These are phyloP conservation scores for Leccinum griseonigrum DNA, from an alignment of 1,284 basidiomycete genomes.

Conservation along the genomic window DNA sequence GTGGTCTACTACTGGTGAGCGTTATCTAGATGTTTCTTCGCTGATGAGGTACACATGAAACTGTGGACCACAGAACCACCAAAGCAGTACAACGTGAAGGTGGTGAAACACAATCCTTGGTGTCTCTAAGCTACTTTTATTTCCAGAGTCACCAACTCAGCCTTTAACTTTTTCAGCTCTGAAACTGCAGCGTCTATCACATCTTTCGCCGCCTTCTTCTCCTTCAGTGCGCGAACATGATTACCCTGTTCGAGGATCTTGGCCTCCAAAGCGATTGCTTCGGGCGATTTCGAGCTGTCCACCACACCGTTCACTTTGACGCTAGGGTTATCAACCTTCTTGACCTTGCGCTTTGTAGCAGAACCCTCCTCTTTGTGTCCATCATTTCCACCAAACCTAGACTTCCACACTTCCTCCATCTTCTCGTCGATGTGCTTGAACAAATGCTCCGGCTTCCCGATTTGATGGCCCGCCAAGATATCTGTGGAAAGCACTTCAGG, in stretches of 20 bases:
- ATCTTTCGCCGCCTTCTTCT: conserved; percentile 63
- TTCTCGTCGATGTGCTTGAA: conserved; percentile 95
- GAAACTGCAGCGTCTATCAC: conserved; percentile 61
- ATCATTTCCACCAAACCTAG: conserved; percentile 72
- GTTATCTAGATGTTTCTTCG: not conserved
- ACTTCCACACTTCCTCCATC: conserved; percentile 83
- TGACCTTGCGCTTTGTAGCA: conserved; percentile 55
- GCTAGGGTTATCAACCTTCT: conserved; percentile 34
- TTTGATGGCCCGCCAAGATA: conserved; percentile 82
- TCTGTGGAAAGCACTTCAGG: conserved; percentile 72
- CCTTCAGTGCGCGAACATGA: conserved; percentile 65
- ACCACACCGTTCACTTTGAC: conserved; percentile 14
- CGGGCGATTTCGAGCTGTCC: conserved; percentile 57
- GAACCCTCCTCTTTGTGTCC: conserved; percentile 41
- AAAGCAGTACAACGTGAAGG: not conserved
- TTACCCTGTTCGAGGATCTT: conserved; percentile 76
- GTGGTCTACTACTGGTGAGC: not conserved
- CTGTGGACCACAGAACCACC: not conserved
- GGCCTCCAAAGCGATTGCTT: conserved; percentile 62
- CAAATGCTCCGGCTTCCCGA: conserved; percentile 86
- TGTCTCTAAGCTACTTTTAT: conserved; percentile 10
- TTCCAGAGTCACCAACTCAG: conserved; percentile 37
- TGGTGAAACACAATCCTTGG: not conserved
- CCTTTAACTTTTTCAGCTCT: conserved; percentile 49
- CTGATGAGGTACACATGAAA: not conserved